phyloP scores from a whole-genome alignment of 768 basidiomycete species.

The Fibroporia radiculosa region DNA sequence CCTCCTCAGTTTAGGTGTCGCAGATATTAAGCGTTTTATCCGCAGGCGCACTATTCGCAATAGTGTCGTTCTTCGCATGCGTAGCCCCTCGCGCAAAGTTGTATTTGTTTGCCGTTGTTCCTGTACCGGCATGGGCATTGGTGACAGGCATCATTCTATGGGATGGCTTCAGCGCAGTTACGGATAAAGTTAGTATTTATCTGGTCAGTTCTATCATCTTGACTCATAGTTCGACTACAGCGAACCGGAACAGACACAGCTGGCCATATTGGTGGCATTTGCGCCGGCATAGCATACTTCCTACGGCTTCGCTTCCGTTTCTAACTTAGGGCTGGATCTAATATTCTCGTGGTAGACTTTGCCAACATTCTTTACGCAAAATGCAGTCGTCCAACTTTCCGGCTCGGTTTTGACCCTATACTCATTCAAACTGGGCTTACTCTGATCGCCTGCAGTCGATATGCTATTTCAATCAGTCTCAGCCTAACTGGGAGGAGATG shows the following conservation, averaged over 20 bases:
- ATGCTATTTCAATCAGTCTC: too few species aligned
- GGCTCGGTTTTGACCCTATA: too few species aligned
- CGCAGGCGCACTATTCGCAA: conserved; percentile 63
- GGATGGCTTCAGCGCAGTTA: conserved; percentile 38
- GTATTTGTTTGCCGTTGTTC: conserved; percentile 67
- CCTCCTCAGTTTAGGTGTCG: not conserved
- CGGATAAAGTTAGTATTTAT: conserved; percentile 24
- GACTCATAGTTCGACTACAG: conserved; percentile 24
- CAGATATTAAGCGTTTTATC: not conserved
- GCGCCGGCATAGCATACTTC: conserved; percentile 53
- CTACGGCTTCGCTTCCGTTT: conserved; percentile 17
- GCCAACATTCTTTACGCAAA: not conserved
- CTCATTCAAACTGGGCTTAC: too few species aligned
- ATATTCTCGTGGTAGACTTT: not conserved
- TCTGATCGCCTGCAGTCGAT: too few species aligned
- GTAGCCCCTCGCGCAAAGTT: conserved; percentile 59
- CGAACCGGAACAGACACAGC: conserved; percentile 46
- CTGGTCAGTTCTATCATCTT: not conserved
- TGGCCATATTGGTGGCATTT: conserved; percentile 63
- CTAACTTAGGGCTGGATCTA: conserved; percentile 11
- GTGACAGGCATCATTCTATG: conserved; percentile 61
- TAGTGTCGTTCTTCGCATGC: conserved; percentile 67
- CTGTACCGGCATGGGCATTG: conserved; percentile 71
- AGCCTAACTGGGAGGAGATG: too few species aligned
- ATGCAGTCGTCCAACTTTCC: not conserved